A percentile compares a stretch with the other conserved stretches of the same genome.
These are phyloP conservation scores for Orbilia javanica DNA, from an alignment of 2,329 filamentous ascomycete species.

Conservation along the genomic window DNA sequence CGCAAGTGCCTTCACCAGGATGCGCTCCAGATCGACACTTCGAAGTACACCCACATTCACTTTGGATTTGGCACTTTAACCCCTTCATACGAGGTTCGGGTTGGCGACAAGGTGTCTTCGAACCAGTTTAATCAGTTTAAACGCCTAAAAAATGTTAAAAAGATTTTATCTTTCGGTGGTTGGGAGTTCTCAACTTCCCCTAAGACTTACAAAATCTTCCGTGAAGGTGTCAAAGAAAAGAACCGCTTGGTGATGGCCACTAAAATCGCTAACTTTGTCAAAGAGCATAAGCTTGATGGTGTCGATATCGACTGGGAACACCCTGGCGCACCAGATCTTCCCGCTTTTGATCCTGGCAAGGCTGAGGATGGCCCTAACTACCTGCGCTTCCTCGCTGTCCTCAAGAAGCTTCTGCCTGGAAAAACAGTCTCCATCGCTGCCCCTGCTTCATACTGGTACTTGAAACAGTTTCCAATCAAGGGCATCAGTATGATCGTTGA, in stretches of 20 bases:
- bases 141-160: conserved; percentile 61
- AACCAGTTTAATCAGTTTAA: not conserved
- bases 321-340: conserved; percentile 64
- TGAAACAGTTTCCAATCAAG: conserved; percentile 36
- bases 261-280: conserved; percentile 65
- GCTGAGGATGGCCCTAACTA: conserved; percentile 64
- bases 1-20: conserved; percentile 64
- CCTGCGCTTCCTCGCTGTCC: conserved; percentile 63
- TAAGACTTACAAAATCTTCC: conserved; percentile 65
- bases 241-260: conserved; percentile 61
- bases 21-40: conserved; percentile 59
- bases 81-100: conserved; percentile 62
- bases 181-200: conserved; percentile 67
- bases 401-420: conserved; percentile 61
- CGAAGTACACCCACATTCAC: conserved; percentile 64
- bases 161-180: conserved; percentile 67
- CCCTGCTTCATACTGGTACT: conserved; percentile 46
- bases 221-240: conserved; percentile 62
- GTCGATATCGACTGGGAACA: conserved; percentile 68
- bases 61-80: conserved; percentile 65
- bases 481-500: conserved; percentile 61
- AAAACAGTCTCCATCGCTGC: conserved; percentile 61
- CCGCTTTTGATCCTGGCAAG: conserved; percentile 63
- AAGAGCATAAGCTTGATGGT: conserved; percentile 66
- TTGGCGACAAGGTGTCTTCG: conserved; percentile 43